Evolutionary conservation across 495 filamentous ascomycete genomes (phyloP), one percentile per base, ranked within the genome.

Genomic region (Penicillium pancosmium): DNA sequence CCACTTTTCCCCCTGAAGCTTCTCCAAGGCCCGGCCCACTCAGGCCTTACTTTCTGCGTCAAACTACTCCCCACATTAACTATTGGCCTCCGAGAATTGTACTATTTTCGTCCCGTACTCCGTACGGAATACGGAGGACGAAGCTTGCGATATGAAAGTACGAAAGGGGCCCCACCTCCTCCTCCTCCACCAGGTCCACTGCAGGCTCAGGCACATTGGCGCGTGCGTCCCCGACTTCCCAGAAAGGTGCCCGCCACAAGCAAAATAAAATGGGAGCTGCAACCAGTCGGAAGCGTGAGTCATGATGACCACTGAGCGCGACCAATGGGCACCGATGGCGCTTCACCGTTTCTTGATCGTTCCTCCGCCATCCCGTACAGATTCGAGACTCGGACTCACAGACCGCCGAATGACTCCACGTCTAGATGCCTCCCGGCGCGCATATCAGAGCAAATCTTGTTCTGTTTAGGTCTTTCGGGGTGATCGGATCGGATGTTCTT

Each of bases 281-380:
- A 53, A 16, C 50, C 50, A 31, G 50, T 27, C 19, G 50, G 56
- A 53, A n/a, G 18, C 50, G 40, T 59, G 56, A 59, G 40, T 59
- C 56, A 59, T 33, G 27, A 15, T 54, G 11, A 23, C 27, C 38
- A 11, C 34, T 9, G 27, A 31, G 27, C 8, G 1, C 1, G 27
- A 31, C 56, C 36, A 59, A 59, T 59, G 33, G 34, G 13, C 25
- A 40, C 41, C 41, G 41, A 19, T 44, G 16, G 38, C 40, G 50
- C 50, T 54, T 31, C 50, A 59, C 56, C 56, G 56, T 54, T 43
- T 6, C 47, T 54, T 52, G 43, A 52, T 33, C 27, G 33, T 34
- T 34, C 41, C 41, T 44, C 41, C 15, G 4, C n/a, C n/a, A 16
- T 13, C 16, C 41, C 41, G 7, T 44, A 4, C 7, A 6, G 41